phyloP scores from a whole-genome alignment of 768 basidiomycete genomes.

The Pisolithus sp. region DNA sequence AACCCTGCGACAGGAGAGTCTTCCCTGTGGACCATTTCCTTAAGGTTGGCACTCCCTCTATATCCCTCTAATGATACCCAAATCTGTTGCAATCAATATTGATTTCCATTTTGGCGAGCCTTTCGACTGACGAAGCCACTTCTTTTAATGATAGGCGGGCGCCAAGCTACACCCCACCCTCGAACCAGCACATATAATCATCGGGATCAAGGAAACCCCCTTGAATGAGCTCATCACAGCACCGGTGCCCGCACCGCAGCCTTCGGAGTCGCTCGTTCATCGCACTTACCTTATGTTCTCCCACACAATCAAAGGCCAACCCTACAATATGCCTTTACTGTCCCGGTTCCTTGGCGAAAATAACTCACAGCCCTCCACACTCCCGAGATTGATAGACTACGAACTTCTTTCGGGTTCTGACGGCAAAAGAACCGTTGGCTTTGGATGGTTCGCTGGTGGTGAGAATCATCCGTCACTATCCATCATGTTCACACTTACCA shows the following conservation, averaged over 20 bases:
- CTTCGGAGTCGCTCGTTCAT: slow-evolving; percentile 21
- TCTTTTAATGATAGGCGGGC: slow-evolving; percentile 53
- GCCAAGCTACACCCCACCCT: slow-evolving; percentile 57
- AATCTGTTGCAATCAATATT: background rate
- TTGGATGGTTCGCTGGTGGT: slow-evolving; percentile 93
- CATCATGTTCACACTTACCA: background rate
- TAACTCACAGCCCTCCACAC: slow-evolving; percentile 3
- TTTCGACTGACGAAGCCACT: background rate
- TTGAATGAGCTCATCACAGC: slow-evolving; percentile 51
- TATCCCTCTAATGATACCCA: background rate
- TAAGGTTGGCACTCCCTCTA: slow-evolving; percentile 38
- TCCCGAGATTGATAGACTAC: slow-evolving; percentile 71
- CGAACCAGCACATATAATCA: slow-evolving; percentile 59
- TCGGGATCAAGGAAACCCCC: slow-evolving; percentile 89
- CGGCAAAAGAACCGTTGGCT: slow-evolving; percentile 78
- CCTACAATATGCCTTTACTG: slow-evolving; percentile 78
- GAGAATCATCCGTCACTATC: slow-evolving; percentile 11
- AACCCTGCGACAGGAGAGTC: slow-evolving; percentile 70
- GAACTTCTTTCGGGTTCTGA: slow-evolving; percentile 62
- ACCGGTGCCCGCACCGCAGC: slow-evolving; percentile 28
- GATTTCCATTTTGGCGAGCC: background rate
- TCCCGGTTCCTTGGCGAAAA: slow-evolving; percentile 48
- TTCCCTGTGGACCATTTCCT: slow-evolving; percentile 59
- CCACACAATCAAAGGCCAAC: slow-evolving; percentile 83
- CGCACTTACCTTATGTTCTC: slow-evolving; percentile 89